These are phyloP conservation scores for Acacia melanoxylon DNA, from an alignment of 306 rosid genomes.

Conservation along the genomic window DNA sequence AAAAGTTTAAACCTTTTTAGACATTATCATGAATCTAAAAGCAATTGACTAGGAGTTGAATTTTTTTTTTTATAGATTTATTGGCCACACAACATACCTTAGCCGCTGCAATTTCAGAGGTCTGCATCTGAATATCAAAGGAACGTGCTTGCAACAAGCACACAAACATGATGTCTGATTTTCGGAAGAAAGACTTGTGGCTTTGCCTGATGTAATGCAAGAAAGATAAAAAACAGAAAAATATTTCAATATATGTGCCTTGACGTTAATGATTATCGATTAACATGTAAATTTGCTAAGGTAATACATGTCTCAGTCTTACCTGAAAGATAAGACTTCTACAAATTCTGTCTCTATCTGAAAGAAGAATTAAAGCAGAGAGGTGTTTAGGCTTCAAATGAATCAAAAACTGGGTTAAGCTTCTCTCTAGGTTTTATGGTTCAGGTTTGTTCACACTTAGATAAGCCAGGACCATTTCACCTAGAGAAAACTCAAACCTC, in stretches of 20 bases:
- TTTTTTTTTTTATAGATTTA: not conserved
- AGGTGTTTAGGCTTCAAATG: constrained; percentile 22
- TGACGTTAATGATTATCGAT: not conserved
- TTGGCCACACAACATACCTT: constrained; percentile 44
- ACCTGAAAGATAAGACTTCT: constrained; percentile 89
- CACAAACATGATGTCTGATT: constrained; percentile 75
- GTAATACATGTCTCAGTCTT: constrained; percentile 10
- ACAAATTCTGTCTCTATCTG: constrained; percentile 74
- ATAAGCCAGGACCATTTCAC: not conserved
- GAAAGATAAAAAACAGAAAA: constrained; percentile 27
- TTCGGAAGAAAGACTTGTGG: constrained; percentile 65
- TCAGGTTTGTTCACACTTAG: not conserved
- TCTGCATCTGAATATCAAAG: constrained; percentile 54
- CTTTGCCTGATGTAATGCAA: constrained; percentile 67
- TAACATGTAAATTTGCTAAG: not conserved
- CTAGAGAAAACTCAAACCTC: not conserved
- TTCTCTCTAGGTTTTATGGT: not conserved
- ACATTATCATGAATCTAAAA: not conserved
- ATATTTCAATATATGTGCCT: not conserved
- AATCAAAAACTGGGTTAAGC: not conserved
- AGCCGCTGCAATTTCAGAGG: constrained; percentile 65
- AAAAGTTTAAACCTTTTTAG: not conserved
- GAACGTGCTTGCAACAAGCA: constrained; percentile 73
- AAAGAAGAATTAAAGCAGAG: constrained; percentile 30
- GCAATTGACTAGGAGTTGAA: not conserved